A percentile compares a stretch with the other conserved stretches of the same genome.
Evolutionary conservation across 1,284 basidiomycete genomes (phyloP).

Genomic region (Fistulinella staudtii): DNA sequence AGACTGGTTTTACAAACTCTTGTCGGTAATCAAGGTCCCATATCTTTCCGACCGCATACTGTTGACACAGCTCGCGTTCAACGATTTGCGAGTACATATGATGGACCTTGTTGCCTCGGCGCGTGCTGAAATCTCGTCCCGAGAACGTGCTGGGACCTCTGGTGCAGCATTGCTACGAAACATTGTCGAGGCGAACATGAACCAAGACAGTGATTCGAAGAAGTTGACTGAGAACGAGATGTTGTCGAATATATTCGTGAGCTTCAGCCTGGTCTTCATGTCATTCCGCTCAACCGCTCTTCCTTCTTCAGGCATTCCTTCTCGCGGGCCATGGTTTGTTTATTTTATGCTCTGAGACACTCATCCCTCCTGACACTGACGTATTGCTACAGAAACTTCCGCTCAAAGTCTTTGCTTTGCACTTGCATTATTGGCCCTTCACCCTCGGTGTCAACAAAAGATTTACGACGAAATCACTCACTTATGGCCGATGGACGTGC

Average conservation of each 20-base stretch:
- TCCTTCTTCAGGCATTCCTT: conserved; percentile 34
- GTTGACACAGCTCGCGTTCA: conserved; percentile 35
- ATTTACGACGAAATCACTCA: conserved; percentile 38
- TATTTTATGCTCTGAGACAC: background rate
- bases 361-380: conserved; percentile 3
- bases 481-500: conserved; percentile 34
- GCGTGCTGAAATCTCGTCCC: conserved; percentile 30
- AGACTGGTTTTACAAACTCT: conserved; percentile 31
- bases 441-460: no score
- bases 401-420: conserved; percentile 43
- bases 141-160: conserved; percentile 27
- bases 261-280: conserved; percentile 3
- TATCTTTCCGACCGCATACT: conserved; percentile 33
- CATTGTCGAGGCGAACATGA: no score
- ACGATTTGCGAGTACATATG: conserved; percentile 38
- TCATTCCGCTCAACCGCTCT: background rate
- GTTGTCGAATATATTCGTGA: conserved; percentile 44
- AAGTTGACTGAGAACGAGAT: conserved; percentile 46
- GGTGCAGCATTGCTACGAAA: no score
- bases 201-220: no score
- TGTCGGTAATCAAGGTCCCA: conserved; percentile 32
- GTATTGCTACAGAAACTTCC: conserved; percentile 36
- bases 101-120: conserved; percentile 38
- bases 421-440: conserved; percentile 40
- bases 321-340: conserved; percentile 34